Conservation (phyloP, 2,329 filamentous ascomycete species). For the Ophiocordyceps camponoti-floridani region DNA sequence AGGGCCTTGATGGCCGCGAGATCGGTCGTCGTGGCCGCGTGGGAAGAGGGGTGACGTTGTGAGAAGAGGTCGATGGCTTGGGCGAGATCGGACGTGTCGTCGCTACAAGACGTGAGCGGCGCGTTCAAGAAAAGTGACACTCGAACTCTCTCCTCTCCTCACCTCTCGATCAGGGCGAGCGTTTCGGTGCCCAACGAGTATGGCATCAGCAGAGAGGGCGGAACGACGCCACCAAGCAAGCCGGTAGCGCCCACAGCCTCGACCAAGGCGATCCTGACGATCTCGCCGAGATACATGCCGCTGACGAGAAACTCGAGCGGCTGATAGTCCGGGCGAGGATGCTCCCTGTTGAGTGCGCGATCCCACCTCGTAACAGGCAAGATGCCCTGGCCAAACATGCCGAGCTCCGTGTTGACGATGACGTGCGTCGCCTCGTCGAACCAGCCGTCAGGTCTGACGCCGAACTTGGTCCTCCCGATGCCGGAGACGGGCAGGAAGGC, state of each 20-base stretch:
- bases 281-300: constrained; percentile 49
- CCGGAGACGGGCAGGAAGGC: constrained; percentile 42
- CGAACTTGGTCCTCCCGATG: constrained; percentile 38
- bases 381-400: constrained; percentile 45
- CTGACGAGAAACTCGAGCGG: constrained; percentile 44
- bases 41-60: constrained; percentile 27
- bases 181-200: constrained; percentile 46
- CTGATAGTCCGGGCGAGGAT: constrained; percentile 40
- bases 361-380: constrained; percentile 47
- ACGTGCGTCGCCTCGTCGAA: constrained; percentile 40
- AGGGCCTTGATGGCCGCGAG: constrained; percentile 32
- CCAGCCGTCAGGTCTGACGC: constrained; percentile 34
- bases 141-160: constrained; percentile 9
- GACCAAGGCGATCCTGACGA: constrained; percentile 37
- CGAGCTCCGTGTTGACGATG: constrained; percentile 48
- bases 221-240: constrained; percentile 37
- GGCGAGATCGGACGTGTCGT: constrained; percentile 22
- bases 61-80: constrained; percentile 29
- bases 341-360: constrained; percentile 27
- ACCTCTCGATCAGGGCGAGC: constrained; percentile 39
- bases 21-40: constrained; percentile 24
- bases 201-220: constrained; percentile 28
- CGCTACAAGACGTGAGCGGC: constrained; percentile 13
- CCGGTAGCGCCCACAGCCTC: constrained; percentile 38
- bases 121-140: background rate